phyloP scores from a whole-genome alignment of 1,284 basidiomycete species.

The Irpex lacteus region DNA sequence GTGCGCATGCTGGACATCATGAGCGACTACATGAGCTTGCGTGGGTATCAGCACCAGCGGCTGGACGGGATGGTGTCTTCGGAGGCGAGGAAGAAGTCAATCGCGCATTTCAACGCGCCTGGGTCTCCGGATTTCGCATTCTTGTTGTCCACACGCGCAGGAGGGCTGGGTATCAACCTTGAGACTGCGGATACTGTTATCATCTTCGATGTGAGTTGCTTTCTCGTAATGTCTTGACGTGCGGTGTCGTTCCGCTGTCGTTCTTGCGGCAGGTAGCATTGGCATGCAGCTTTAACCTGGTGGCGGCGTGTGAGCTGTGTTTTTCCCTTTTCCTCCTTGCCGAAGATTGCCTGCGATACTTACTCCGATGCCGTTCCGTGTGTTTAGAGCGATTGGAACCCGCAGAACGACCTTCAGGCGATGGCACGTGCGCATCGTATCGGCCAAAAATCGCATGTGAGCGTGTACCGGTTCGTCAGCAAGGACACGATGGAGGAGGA shows the following conservation, averaged over 20 bases:
- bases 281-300: not conserved
- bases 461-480: constrained; percentile 96
- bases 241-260: too few relatives aligned
- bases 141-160: constrained; percentile 93
- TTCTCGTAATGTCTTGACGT: too few relatives aligned
- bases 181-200: constrained; percentile 99
- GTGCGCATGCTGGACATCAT: constrained; percentile 98
- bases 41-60: constrained; percentile 82
- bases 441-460: constrained; percentile 97
- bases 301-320: constrained; percentile 21
- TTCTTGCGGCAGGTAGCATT: not conserved
- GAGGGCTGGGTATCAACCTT: constrained; percentile 97
- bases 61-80: constrained; percentile 76
- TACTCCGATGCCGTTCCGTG: constrained; percentile 16
- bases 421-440: constrained; percentile 99
- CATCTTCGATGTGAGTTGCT: constrained; percentile 87
- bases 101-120: constrained; percentile 76
- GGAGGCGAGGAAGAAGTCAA: constrained; percentile 82
- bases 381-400: constrained; percentile 88
- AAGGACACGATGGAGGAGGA: constrained; percentile 99
- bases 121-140: constrained; percentile 75
- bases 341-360: constrained; percentile 4
- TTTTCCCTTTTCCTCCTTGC: constrained; percentile 5
- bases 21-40: constrained; percentile 91
- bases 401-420: constrained; percentile 97